Conservation (phyloP, 495 filamentous ascomycete genomes). For the Penicillium dipodomyicola region DNA sequence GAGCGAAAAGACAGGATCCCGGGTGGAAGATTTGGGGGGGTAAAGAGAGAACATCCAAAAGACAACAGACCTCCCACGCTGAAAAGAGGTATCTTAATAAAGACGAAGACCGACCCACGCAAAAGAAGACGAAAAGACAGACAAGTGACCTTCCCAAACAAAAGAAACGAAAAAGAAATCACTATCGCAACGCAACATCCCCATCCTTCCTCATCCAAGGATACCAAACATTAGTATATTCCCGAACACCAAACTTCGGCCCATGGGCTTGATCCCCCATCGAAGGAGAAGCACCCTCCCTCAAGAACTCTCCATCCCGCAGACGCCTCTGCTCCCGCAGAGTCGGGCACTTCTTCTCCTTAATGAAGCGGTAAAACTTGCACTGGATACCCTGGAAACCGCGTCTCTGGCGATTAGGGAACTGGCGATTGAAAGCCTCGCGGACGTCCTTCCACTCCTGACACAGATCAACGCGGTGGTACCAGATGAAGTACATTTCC, state of each 20-base stretch:
- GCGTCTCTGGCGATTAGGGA: slow-evolving; percentile 41
- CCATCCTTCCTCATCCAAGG: slow-evolving; percentile 12
- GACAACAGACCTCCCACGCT: slow-evolving; percentile 13
- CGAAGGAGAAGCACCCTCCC: slow-evolving; percentile 22
- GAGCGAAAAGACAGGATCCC: slow-evolving; percentile 2
- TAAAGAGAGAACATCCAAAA: slow-evolving; percentile 3
- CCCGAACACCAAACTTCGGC: slow-evolving; percentile 8
- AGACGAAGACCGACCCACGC: slow-evolving; percentile 12
- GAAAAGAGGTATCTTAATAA: slow-evolving; percentile 12
- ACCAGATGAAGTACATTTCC: slow-evolving; percentile 57
- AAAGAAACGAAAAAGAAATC: not conserved
- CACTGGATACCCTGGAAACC: slow-evolving; percentile 54
- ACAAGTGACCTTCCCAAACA: not conserved
- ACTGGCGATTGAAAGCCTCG: slow-evolving; percentile 50
- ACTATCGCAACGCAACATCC: not conserved
- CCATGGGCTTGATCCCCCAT: not conserved
- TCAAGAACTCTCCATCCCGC: slow-evolving; percentile 46
- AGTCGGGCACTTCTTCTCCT: slow-evolving; percentile 48
- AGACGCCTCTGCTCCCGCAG: slow-evolving; percentile 45
- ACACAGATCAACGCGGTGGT: slow-evolving; percentile 52
- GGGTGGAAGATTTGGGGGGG: not conserved
- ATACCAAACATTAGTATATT: slow-evolving; percentile 14
- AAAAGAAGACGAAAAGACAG: slow-evolving; percentile 8
- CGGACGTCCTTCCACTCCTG: slow-evolving; percentile 53
- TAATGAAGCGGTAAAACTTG: slow-evolving; percentile 55